Percentiles rank a stretch among this genome's conserved stretches.
phyloP scores from a whole-genome alignment of 306 rosid species.

The Urtica urens region DNA sequence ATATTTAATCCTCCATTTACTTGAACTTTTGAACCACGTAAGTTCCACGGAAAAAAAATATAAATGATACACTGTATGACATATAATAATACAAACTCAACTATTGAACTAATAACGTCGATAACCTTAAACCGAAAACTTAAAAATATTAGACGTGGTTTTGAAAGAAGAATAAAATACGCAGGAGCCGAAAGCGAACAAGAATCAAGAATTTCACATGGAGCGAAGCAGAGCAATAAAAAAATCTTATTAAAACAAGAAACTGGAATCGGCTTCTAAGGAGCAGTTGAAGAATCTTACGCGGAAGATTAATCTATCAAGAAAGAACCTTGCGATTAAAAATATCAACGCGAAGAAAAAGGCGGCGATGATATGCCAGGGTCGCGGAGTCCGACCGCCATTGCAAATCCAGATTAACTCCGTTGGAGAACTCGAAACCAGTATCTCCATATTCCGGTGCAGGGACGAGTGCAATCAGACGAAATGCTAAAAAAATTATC shows the following conservation, averaged over 20 bases:
- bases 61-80: too few species aligned
- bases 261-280: not conserved
- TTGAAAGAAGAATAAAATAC: too few species aligned
- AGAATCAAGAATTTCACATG: too few species aligned
- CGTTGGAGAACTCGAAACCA: constrained; percentile 33
- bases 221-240: not conserved
- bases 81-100: constrained; percentile 1
- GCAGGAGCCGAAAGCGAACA: too few species aligned
- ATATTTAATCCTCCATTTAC: too few species aligned
- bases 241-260: not conserved
- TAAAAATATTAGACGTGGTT: not conserved
- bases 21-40: too few species aligned
- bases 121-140: not conserved
- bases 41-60: too few species aligned
- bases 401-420: constrained; percentile 40
- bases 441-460: constrained; percentile 4
- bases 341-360: constrained; percentile 48
- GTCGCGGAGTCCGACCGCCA: constrained; percentile 24
- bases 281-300: constrained; percentile 38
- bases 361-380: constrained; percentile 49
- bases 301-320: constrained; percentile 64
- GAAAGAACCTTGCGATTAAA: constrained; percentile 40
- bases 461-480: constrained; percentile 8
- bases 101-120: not conserved
- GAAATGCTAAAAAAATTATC: not conserved